Evolutionary conservation across 1,284 basidiomycete genomes (phyloP).

Genomic region (Pseudomicrostroma phylloplanum): DNA sequence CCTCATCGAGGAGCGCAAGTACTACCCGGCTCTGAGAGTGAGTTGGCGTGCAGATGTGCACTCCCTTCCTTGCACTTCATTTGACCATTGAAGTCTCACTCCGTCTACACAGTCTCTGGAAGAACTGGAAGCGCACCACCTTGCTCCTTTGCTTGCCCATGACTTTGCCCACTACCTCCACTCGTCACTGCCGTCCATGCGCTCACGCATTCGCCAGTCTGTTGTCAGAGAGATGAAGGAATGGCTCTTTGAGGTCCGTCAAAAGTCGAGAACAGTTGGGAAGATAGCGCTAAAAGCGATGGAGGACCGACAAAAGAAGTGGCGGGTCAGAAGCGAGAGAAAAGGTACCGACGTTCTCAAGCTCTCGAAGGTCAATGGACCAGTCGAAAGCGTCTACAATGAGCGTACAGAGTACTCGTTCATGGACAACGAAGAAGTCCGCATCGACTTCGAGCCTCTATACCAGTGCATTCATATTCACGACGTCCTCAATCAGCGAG

Average conservation of each 20-base stretch:
- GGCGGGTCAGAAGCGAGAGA: constrained; percentile 58
- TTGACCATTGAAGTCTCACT: constrained; percentile 12
- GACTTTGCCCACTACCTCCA: constrained; percentile 88
- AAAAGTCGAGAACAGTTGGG: constrained; percentile 79
- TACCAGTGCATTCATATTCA: constrained; percentile 98
- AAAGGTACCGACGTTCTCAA: constrained; percentile 51
- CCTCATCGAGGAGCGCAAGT: constrained; percentile 82
- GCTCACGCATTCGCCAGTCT: constrained; percentile 79
- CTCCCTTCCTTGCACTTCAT: constrained; percentile 9
- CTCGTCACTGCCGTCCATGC: constrained; percentile 81
- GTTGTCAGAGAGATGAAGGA: constrained; percentile 93
- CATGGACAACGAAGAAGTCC: constrained; percentile 78
- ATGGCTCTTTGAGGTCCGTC: constrained; percentile 91
- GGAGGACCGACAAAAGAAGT: constrained; percentile 74
- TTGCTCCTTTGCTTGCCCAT: constrained; percentile 74
- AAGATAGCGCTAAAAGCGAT: constrained; percentile 82
- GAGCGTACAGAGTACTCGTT: constrained; percentile 91
- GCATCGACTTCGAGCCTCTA: constrained; percentile 87
- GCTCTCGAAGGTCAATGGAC: constrained; percentile 79
- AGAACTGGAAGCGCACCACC: constrained; percentile 74
- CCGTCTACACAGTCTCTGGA: constrained; percentile 29
- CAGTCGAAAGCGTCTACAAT: constrained; percentile 85
- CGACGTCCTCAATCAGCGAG: constrained; percentile 76
- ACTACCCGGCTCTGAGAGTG: constrained; percentile 80
- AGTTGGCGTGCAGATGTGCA: constrained; percentile 53